phyloP scores from a whole-genome alignment of 148 eudicot genomes.

The Salicornia ramosissima region DNA sequence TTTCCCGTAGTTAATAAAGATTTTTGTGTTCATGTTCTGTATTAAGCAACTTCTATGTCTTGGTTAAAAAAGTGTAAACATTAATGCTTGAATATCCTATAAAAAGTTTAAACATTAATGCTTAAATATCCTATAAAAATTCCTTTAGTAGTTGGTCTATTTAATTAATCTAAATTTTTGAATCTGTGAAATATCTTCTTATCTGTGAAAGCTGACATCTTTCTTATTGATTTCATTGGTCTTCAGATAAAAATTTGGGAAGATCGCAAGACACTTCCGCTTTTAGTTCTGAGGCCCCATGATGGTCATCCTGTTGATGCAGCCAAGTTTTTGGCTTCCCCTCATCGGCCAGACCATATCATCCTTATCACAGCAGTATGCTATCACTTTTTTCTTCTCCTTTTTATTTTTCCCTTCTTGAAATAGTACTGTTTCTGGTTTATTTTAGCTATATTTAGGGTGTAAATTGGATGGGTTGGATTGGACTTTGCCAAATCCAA shows the following conservation, averaged over 20 bases:
- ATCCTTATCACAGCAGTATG: constrained; percentile 88
- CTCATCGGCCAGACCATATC: constrained; percentile 87
- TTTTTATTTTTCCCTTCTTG: neutral
- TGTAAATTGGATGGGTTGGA: no score
- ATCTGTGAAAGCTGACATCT: neutral
- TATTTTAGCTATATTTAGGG: neutral
- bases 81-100: neutral
- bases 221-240: neutral
- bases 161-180: neutral
- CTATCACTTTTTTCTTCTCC: constrained; percentile 5
- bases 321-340: constrained; percentile 76
- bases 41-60: neutral
- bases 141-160: neutral
- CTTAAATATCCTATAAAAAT: neutral
- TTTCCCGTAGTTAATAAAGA: neutral
- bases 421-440: neutral
- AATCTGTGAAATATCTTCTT: neutral
- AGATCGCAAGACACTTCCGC: constrained; percentile 73
- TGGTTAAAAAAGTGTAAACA: neutral
- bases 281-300: constrained; percentile 80
- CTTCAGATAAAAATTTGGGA: constrained; percentile 95
- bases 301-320: constrained; percentile 92
- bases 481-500: no score
- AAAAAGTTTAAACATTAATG: neutral
- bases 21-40: neutral